Base-by-base conservation (phyloP, 1,284 basidiomycete genomes). In the Ustilago esculenta region DNA sequence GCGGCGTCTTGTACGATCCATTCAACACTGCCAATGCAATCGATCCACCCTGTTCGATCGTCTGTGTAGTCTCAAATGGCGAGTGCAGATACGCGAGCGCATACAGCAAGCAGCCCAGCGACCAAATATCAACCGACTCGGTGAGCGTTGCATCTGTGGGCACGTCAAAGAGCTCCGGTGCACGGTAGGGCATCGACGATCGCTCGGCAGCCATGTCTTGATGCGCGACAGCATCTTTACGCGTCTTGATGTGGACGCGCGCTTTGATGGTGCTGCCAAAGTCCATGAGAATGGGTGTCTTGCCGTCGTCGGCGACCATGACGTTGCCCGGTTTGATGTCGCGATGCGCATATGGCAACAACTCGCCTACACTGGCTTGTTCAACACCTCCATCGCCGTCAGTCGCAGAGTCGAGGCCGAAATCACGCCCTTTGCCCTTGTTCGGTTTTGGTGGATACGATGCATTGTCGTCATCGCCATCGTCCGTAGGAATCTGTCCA, bases 241-340 rank as follows among this genome's bases (percentile, higher is more conserved):
- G 88, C 51, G 87, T 92, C 61, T 90, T 87, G 59, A 95, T 87
- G 41, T 85, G 85, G 53, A 95, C 87, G 33, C 92, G 86, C 8
- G 93, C 93, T 75, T 89, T 90, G 76, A 89, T 85, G 5, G 89
- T 88, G 66, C 92, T 95, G 14, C 95, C 95, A 83, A 99, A 95
- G 84, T 99, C 95, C 95, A 98, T 98, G 15, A 99, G 87, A 67
- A 98, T 91, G 11, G 88, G 88, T 14, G 75, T 73, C 21, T 47
- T 57, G 5, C 91, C 92, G 58, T 96, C 92, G 76, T 97, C 94
- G 6, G 92, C 86, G 55, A 98, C 87, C 94, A 98, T 98, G 56
- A 98, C 87, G 81, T 98, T 98, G 43, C 76, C 94, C 34, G 95
- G 96, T 84, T 99, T 98, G 77, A 98, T 86, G 84, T 99, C 95